A percentile compares a stretch with the other conserved stretches of the same genome.
Conservation (phyloP, 352 stramenopile genomes). For the Phytophthora ramorum region DNA sequence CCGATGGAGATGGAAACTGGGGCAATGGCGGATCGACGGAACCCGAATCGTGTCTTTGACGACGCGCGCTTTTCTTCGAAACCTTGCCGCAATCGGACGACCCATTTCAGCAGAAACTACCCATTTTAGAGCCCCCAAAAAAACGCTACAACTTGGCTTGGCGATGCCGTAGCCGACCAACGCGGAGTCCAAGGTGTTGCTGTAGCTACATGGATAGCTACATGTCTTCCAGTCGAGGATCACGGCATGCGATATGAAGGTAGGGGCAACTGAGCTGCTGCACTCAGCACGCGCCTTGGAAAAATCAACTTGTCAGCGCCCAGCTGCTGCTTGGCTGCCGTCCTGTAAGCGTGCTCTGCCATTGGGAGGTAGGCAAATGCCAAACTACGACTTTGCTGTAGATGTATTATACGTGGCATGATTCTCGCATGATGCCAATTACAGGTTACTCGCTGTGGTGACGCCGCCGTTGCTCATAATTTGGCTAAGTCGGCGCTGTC, state of each 20-base stretch:
- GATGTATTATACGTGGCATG: no score
- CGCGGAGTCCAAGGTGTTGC: no score
- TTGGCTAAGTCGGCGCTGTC: no score
- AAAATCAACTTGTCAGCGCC: no score
- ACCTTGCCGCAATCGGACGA: not conserved
- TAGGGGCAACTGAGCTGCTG: conserved; percentile 4
- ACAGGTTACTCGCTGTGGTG: no score
- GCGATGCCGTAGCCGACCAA: not conserved
- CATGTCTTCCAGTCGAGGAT: not conserved
- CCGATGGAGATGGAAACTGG: not conserved
- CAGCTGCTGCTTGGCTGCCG: no score
- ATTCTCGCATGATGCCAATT: no score
- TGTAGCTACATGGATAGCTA: no score
- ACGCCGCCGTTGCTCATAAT: no score
- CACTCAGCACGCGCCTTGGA: no score
- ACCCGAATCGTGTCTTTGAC: conserved; percentile 26
- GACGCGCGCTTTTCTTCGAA: conserved; percentile 18
- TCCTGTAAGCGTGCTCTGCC: no score
- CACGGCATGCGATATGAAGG: conserved; percentile 9
- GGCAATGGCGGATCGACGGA: conserved; percentile 24
- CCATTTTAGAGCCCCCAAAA: not conserved
- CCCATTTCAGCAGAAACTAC: not conserved
- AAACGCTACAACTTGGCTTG: not conserved
- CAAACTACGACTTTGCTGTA: no score
- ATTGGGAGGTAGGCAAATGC: not conserved